phyloP scores from a whole-genome alignment of 2,329 filamentous ascomycete genomes.

The Diaporthe helianthi region DNA sequence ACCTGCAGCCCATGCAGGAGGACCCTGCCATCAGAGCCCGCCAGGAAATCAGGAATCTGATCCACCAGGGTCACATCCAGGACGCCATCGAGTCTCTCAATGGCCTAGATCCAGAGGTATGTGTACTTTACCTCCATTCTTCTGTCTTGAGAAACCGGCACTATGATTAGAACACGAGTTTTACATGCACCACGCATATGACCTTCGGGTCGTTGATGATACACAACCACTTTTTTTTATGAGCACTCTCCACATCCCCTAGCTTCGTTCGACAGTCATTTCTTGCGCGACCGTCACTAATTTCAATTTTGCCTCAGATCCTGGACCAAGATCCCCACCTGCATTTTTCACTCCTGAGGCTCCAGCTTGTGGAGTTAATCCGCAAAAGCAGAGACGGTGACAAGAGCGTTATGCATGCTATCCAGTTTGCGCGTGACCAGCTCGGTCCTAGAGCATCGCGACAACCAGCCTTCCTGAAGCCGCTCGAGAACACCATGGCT shows the following conservation, averaged over 20 bases:
- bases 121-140: slow-evolving; percentile 14
- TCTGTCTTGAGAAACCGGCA: slow-evolving; percentile 46
- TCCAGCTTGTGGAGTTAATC: slow-evolving; percentile 95
- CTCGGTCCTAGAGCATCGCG: slow-evolving; percentile 86
- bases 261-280: slow-evolving; percentile 43
- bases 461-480: slow-evolving; percentile 80
- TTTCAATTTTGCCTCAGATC: slow-evolving; percentile 73
- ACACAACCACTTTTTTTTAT: slow-evolving; percentile 75
- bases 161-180: slow-evolving; percentile 88
- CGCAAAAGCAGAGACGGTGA: slow-evolving; percentile 77
- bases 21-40: slow-evolving; percentile 76
- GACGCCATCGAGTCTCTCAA: slow-evolving; percentile 87
- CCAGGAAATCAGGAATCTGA: slow-evolving; percentile 83
- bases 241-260: slow-evolving; percentile 58
- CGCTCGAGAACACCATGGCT: slow-evolving; percentile 92
- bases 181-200: slow-evolving; percentile 99
- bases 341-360: slow-evolving; percentile 86
- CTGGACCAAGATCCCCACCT: slow-evolving; percentile 82
- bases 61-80: slow-evolving; percentile 86
- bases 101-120: slow-evolving; percentile 88
- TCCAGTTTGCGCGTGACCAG: slow-evolving; percentile 87
- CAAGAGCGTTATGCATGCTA: slow-evolving; percentile 69
- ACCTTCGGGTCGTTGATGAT: slow-evolving; percentile 89
- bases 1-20: slow-evolving; percentile 77
- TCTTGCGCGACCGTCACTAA: slow-evolving; percentile 29